Percentiles rank a stretch among this genome's conserved stretches.
These are phyloP conservation scores for Puccinia coronata DNA, from an alignment of 1,284 basidiomycete species.

Conservation along the genomic window DNA sequence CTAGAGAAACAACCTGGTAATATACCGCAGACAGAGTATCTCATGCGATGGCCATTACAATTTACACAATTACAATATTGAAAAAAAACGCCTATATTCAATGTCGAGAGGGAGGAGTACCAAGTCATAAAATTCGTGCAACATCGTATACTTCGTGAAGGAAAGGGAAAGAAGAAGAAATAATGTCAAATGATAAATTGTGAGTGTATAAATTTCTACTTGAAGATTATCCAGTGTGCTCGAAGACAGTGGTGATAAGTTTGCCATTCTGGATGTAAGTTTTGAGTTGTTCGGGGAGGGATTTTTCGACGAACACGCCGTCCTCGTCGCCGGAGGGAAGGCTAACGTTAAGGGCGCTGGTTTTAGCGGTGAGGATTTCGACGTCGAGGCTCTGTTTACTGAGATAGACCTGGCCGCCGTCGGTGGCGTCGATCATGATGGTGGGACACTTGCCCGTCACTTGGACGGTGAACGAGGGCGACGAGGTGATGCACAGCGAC, in stretches of 20 bases:
- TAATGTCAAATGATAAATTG: not conserved
- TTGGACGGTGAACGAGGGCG: conserved; percentile 89
- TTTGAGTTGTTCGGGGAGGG: conserved; percentile 95
- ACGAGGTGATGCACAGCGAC: conserved; percentile 80
- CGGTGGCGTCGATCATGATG: conserved; percentile 88
- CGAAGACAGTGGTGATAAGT: conserved; percentile 81
- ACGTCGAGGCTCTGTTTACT: conserved; percentile 75
- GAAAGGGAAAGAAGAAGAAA: not conserved
- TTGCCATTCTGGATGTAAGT: conserved; percentile 80
- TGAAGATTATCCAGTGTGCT: conserved; percentile 70
- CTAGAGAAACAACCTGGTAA: too few relatives aligned
- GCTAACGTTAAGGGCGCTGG: conserved; percentile 88
- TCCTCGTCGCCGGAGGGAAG: conserved; percentile 84
- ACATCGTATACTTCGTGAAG: too few relatives aligned
- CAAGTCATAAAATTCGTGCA: too few relatives aligned
- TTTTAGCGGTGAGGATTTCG: conserved; percentile 94
- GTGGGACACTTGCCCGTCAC: conserved; percentile 87
- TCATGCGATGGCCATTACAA: too few relatives aligned
- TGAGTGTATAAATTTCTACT: too few relatives aligned
- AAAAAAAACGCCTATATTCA: too few relatives aligned
- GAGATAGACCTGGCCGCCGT: conserved; percentile 92
- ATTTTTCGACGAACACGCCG: conserved; percentile 84
- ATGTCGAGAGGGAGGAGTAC: too few relatives aligned
- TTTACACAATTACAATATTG: too few relatives aligned
- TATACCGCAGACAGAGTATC: too few relatives aligned